A percentile compares a stretch with the other conserved stretches of the same genome.
Conservation (phyloP, 2,329 filamentous ascomycete species). For the Cladosporium sp. region DNA sequence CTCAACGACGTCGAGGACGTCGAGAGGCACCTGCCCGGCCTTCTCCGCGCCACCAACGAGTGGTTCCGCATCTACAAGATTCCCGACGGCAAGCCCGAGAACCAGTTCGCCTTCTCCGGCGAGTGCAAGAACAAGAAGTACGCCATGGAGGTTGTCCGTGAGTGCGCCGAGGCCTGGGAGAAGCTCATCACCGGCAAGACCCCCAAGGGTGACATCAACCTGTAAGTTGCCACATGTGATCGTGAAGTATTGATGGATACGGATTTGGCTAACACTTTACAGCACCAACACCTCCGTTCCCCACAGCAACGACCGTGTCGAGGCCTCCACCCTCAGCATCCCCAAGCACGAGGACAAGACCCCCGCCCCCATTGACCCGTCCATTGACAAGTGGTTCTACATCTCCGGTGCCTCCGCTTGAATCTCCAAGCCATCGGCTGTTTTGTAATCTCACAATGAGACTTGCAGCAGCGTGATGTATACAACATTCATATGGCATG, state of each 20-base stretch:
- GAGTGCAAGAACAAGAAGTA: slow-evolving; percentile 99
- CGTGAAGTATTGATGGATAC: too few species aligned
- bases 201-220: slow-evolving; percentile 68
- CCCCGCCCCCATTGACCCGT: slow-evolving; percentile 86
- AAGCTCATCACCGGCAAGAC: slow-evolving; percentile 90
- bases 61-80: slow-evolving; percentile 99
- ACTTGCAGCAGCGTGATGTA: background rate
- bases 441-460: background rate
- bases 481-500: slow-evolving; percentile 2
- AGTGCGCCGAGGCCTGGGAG: slow-evolving; percentile 97
- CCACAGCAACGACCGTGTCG: slow-evolving; percentile 69
- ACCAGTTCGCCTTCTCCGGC: slow-evolving; percentile 99
- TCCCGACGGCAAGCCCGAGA: slow-evolving; percentile 99
- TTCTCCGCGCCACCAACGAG: slow-evolving; percentile 96
- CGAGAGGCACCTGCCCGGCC: slow-evolving; percentile 93
- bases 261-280: background rate
- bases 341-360: slow-evolving; percentile 74
- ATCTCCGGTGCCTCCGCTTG: slow-evolving; percentile 78
- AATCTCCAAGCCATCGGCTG: slow-evolving; percentile 13
- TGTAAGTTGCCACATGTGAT: slow-evolving; percentile 56
- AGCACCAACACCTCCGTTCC: slow-evolving; percentile 77
- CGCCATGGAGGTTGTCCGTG: slow-evolving; percentile 89
- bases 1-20: slow-evolving; percentile 99
- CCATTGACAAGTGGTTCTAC: slow-evolving; percentile 99
- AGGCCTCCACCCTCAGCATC: slow-evolving; percentile 67